Evolutionary conservation across 2,329 filamentous ascomycete genomes (phyloP).

Genomic region (Aspergillus fumigatus): DNA sequence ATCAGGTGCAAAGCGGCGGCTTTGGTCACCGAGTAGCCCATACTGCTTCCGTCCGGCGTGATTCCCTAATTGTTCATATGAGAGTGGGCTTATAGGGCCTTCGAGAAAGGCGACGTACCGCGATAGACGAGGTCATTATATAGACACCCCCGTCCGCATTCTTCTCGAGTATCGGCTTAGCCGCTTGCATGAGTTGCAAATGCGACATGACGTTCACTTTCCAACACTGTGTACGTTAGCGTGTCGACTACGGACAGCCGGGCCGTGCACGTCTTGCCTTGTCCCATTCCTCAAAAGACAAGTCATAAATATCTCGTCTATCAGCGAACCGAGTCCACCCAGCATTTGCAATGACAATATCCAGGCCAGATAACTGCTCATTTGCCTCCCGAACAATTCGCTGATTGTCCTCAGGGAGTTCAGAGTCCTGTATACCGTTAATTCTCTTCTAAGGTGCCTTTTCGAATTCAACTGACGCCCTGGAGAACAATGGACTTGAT

Average conservation of each 20-base stretch:
- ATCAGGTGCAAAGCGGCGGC: constrained; percentile 61
- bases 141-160: constrained; percentile 55
- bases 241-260: not conserved
- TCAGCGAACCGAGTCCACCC: not conserved
- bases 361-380: not conserved
- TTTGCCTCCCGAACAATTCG: not conserved
- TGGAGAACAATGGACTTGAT: not conserved
- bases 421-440: not conserved
- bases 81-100: too few relatives aligned
- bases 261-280: not conserved
- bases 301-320: not conserved
- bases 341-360: not conserved
- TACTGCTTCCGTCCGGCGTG: constrained; percentile 56
- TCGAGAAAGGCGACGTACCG: not conserved
- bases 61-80: constrained; percentile 21
- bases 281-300: not conserved
- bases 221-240: constrained; percentile 26
- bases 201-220: constrained; percentile 51
- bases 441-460: not conserved
- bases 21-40: constrained; percentile 67
- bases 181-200: constrained; percentile 45
- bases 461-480: not conserved
- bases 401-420: not conserved
- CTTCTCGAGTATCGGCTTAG: constrained; percentile 48
- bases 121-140: constrained; percentile 46